Evolutionary conservation across 768 basidiomycete species (phyloP).

Genomic region (Leccinum longicurvipes): DNA sequence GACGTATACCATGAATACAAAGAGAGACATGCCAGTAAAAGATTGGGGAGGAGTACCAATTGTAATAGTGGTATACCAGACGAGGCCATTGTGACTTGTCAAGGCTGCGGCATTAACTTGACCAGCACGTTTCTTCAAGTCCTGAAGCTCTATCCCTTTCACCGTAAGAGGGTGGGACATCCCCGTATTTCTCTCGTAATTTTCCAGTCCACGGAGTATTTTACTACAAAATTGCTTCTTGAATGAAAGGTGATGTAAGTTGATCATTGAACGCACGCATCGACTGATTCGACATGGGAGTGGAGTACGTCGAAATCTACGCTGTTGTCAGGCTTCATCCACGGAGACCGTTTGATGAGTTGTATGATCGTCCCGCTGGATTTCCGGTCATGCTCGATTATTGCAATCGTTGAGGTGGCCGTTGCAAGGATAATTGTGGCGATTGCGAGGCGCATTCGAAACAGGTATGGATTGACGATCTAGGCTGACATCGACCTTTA

Average conservation of each 20-base stretch:
- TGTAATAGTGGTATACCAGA: too few relatives aligned
- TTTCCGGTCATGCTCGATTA: not conserved
- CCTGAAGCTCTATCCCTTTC: not conserved
- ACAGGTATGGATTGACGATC: not conserved
- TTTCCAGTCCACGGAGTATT: not conserved
- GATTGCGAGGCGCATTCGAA: not conserved
- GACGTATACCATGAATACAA: too few relatives aligned
- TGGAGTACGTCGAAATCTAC: not conserved
- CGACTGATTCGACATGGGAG: not conserved
- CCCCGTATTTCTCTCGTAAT: not conserved
- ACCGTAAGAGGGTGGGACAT: not conserved
- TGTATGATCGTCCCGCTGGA: not conserved
- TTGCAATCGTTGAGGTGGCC: not conserved
- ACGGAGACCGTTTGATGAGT: not conserved
- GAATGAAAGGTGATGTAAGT: not conserved
- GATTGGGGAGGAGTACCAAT: too few relatives aligned
- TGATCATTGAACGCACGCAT: not conserved
- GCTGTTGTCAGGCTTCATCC: not conserved
- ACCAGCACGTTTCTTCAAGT: too few relatives aligned
- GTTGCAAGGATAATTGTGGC: not conserved
- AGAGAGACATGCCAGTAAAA: too few relatives aligned
- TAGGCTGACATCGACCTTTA: too few relatives aligned
- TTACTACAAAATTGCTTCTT: not conserved
- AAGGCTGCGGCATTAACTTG: too few relatives aligned
- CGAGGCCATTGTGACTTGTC: too few relatives aligned